These are phyloP conservation scores for Zygotorulaspora danielsina DNA, from an alignment of 805 yeast genomes.

Conservation along the genomic window DNA sequence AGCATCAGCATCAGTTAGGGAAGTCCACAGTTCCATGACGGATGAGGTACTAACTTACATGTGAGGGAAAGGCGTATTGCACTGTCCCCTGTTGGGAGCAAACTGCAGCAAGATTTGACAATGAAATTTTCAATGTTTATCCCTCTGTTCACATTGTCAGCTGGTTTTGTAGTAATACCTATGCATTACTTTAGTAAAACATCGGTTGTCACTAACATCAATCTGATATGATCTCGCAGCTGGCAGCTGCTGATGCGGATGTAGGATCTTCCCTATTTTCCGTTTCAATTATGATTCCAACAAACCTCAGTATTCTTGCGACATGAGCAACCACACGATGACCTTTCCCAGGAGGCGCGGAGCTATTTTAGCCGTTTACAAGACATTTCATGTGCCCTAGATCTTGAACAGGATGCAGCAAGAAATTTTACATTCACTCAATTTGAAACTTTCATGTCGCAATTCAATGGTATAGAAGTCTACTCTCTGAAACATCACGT, in stretches of 20 bases:
- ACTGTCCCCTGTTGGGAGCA: too few species aligned
- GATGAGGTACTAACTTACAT: too few species aligned
- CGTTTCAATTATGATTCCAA: slow-evolving; percentile 32
- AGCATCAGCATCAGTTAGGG: too few species aligned
- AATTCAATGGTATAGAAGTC: slow-evolving; percentile 33
- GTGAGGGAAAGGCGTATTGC: too few species aligned
- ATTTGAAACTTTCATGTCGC: slow-evolving; percentile 36
- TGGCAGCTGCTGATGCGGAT: slow-evolving; percentile 38
- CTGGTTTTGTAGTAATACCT: too few species aligned
- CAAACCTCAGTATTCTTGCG: slow-evolving; percentile 34
- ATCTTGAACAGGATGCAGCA: slow-evolving; percentile 28
- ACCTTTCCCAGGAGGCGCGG: slow-evolving; percentile 35
- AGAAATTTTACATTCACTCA: slow-evolving; percentile 37
- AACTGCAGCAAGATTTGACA: too few species aligned
- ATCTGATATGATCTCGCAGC: too few species aligned
- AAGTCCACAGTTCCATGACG: too few species aligned
- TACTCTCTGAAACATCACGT: slow-evolving; percentile 19
- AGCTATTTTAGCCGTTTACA: slow-evolving; percentile 36
- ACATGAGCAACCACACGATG: slow-evolving; percentile 33
- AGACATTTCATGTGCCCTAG: slow-evolving; percentile 24
- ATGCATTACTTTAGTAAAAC: too few species aligned
- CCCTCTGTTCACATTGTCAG: too few species aligned
- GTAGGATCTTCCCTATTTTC: slow-evolving; percentile 30
- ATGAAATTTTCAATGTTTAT: too few species aligned
- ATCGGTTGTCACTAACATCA: too few species aligned